Evolutionary conservation across 2,329 filamentous ascomycete genomes (phyloP).

Genomic region (Alternaria gaisen): DNA sequence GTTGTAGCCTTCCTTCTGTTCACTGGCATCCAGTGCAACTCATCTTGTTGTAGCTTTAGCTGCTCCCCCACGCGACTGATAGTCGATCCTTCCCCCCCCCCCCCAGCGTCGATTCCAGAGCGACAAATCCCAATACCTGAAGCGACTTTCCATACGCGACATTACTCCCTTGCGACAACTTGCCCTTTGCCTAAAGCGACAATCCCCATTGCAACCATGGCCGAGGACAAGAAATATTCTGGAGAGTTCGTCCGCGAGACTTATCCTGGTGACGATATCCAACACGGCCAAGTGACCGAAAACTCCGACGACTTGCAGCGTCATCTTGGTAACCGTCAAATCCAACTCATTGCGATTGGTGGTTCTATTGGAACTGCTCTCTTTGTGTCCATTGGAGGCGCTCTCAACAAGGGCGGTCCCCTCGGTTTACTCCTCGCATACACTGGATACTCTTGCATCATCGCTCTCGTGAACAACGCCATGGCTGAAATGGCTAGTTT

Average conservation of each 20-base stretch:
- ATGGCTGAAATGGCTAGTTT: slow-evolving; percentile 71
- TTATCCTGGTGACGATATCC: slow-evolving; percentile 35
- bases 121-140: slow-evolving; percentile 22
- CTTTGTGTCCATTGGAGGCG: slow-evolving; percentile 69
- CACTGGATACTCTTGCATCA: slow-evolving; percentile 62
- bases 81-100: slow-evolving; percentile 19
- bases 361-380: slow-evolving; percentile 57
- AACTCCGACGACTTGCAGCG: slow-evolving; percentile 51
- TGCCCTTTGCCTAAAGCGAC: slow-evolving; percentile 22
- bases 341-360: slow-evolving; percentile 54
- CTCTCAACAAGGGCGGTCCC: slow-evolving; percentile 61
- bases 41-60: slow-evolving; percentile 33
- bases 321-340: slow-evolving; percentile 52
- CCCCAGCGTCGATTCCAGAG: slow-evolving; percentile 23
- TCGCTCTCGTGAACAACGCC: slow-evolving; percentile 71
- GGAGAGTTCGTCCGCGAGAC: slow-evolving; percentile 41
- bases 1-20: slow-evolving; percentile 23
- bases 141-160: slow-evolving; percentile 27
- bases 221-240: slow-evolving; percentile 44
- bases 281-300: slow-evolving; percentile 41
- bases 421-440: slow-evolving; percentile 68
- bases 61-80: slow-evolving; percentile 25
- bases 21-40: slow-evolving; percentile 36
- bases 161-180: slow-evolving; percentile 20
- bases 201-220: slow-evolving; percentile 38